Evolutionary conservation across 805 yeast species (phyloP).

Genomic region (Candida coleopterorum): DNA sequence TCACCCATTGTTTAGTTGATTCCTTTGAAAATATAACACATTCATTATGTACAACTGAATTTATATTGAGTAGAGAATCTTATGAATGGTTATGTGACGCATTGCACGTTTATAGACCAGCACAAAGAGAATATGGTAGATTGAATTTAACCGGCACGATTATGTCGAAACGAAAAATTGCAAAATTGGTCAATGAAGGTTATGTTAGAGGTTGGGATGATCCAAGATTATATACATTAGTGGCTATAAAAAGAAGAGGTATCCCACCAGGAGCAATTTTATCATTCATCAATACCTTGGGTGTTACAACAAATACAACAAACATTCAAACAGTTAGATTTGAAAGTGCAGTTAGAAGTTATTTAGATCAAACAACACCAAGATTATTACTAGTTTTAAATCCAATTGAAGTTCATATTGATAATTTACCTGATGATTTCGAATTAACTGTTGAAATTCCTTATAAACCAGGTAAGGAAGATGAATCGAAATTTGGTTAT

Average conservation of each 20-base stretch:
- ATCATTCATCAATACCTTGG: conserved; percentile 88
- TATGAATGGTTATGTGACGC: conserved; percentile 99
- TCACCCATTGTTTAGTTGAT: conserved; percentile 98
- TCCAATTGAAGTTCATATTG: conserved; percentile 80
- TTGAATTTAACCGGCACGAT: conserved; percentile 92
- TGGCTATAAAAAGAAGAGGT: conserved; percentile 94
- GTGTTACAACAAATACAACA: conserved; percentile 92
- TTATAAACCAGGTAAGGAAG: conserved; percentile 79
- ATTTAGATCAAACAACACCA: conserved; percentile 86
- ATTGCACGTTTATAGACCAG: conserved; percentile 92
- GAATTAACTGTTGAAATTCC: conserved; percentile 73
- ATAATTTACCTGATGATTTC: conserved; percentile 72
- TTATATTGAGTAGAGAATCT: conserved; percentile 84
- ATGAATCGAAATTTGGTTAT: conserved; percentile 48
- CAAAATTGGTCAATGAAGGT: conserved; percentile 77
- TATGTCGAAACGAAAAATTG: conserved; percentile 92
- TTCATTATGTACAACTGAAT: conserved; percentile 94
- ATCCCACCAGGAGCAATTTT: conserved; percentile 98
- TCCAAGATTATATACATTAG: conserved; percentile 92
- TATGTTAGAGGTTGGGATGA: conserved; percentile 97
- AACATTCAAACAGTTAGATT: conserved; percentile 87
- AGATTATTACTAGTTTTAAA: conserved; percentile 89
- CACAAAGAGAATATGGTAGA: conserved; percentile 98
- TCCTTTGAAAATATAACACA: conserved; percentile 94
- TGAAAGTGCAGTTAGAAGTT: conserved; percentile 83